Base-by-base conservation (phyloP, 2,329 filamentous ascomycete species). In the Xylariaceae sp. region DNA sequence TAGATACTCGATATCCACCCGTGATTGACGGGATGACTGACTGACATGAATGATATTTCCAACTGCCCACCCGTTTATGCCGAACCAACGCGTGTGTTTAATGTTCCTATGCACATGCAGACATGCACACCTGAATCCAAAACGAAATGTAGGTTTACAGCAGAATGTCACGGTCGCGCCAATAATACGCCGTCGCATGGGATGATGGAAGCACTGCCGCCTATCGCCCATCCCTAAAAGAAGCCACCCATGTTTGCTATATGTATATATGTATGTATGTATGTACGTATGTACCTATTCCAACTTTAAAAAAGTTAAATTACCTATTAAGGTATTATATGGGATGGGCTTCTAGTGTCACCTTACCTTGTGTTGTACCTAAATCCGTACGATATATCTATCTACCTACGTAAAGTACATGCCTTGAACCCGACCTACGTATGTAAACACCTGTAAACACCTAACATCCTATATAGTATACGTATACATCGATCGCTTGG, bases 221-320 rank as follows among this genome's bases (percentile, higher is more conserved):
- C 40, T 44, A 59, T 52, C 41, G 50, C 45, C 54, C 48, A 54
- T 44, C 40, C 48, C 20, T 26, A 26, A 26, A 26, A 26, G n/a
- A 26, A 12, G 4, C 20, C 43, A 2, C 20, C 19, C 46, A 10
- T 51, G 47, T 45, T 14, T 47, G 44, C 26, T 56, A 37, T 37
- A 16, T 10, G 32, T 37, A 37, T 37, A 37, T 10, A 16, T 16
- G 32, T 37, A 37, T 37, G 32, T 37, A 37, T 37, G 32, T 37
- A 37, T 12, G 32, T 37, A 37, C 12, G 14, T 37, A 16, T 16
- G 32, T 37, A 16, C 32, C 26, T 29, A 29, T 5, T 10, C 26
- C 26, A 5, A n/a, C n/a, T n/a, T n/a, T n/a, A n/a, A n/a, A n/a
- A n/a, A n/a, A n/a, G 26, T 29, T 47, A 20, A 37, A 47, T 20